A percentile compares a stretch with the other conserved stretches of the same genome.
phyloP scores from a whole-genome alignment of 495 filamentous ascomycete genomes.

The Penicillium silybi region DNA sequence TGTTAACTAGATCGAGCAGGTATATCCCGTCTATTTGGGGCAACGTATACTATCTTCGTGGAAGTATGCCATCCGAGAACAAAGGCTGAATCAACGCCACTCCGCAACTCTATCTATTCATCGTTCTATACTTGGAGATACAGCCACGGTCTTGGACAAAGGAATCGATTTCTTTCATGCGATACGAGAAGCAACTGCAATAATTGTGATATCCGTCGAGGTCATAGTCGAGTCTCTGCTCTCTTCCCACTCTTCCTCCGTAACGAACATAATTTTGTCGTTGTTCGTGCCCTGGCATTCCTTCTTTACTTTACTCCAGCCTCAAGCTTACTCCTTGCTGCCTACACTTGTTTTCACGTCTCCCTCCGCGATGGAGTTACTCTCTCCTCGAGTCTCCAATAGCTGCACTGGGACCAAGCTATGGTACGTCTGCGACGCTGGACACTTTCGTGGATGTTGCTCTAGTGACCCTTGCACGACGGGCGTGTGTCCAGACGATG shows the following conservation, averaged over 20 bases:
- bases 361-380: background rate
- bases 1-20: background rate
- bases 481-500: constrained; percentile 32
- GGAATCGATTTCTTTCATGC: background rate
- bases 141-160: background rate
- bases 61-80: background rate
- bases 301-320: background rate
- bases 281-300: too few relatives aligned
- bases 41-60: too few relatives aligned
- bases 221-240: background rate
- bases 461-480: constrained; percentile 33
- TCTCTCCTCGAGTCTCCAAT: constrained; percentile 8
- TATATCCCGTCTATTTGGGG: background rate
- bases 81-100: background rate
- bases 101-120: background rate
- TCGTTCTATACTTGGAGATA: background rate
- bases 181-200: background rate
- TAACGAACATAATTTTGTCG: background rate
- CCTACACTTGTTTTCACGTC: background rate
- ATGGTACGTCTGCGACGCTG: constrained; percentile 33
- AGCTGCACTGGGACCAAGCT: constrained; percentile 15
- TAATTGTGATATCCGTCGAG: background rate
- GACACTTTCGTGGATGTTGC: constrained; percentile 35
- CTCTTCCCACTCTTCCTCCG: background rate
- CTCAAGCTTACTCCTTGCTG: background rate